Percentiles rank a stretch among this genome's conserved stretches.
Conservation (phyloP, 2,329 filamentous ascomycete genomes). For the Trichothecium roseum region DNA sequence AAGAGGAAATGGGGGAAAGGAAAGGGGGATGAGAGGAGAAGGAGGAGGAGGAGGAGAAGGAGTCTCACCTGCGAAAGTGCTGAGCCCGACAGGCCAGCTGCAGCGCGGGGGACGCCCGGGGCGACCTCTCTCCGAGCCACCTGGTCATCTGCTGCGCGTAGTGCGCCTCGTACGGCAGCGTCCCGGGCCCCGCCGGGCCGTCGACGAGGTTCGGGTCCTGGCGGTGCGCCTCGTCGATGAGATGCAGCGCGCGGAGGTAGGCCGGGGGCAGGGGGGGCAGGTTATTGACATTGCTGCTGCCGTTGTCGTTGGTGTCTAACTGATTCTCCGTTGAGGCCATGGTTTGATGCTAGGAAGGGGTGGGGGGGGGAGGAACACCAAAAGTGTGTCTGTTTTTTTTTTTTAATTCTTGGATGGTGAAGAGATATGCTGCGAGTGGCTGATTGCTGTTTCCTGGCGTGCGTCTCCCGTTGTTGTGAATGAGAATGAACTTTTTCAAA, state of each 20-base stretch:
- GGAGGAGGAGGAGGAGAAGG: background rate
- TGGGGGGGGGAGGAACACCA: background rate
- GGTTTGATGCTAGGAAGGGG: too few species aligned
- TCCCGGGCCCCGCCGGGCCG: slow-evolving; percentile 27
- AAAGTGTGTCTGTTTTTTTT: background rate
- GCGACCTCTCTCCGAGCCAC: slow-evolving; percentile 54
- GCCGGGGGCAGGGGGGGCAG: slow-evolving; percentile 24
- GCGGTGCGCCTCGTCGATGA: slow-evolving; percentile 58
- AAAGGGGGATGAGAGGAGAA: slow-evolving; percentile 1
- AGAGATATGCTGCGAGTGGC: too few species aligned
- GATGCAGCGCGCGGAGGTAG: slow-evolving; percentile 43
- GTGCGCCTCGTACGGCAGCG: slow-evolving; percentile 66
- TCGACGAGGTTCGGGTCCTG: slow-evolving; percentile 25
- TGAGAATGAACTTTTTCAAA: too few species aligned
- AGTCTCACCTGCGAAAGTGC: slow-evolving; percentile 57
- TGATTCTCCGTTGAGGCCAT: too few species aligned
- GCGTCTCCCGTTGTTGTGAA: too few species aligned
- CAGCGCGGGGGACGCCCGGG: slow-evolving; percentile 54
- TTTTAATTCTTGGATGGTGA: too few species aligned
- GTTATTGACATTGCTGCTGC: too few species aligned
- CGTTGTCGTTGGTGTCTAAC: too few species aligned
- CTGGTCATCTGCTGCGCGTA: slow-evolving; percentile 72
- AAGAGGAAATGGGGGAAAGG: background rate
- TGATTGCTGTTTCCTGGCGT: too few species aligned
- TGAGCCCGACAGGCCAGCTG: slow-evolving; percentile 73